Base-by-base conservation (phyloP, 2,329 filamentous ascomycete species). In the Coniochaeta hoffmannii region DNA sequence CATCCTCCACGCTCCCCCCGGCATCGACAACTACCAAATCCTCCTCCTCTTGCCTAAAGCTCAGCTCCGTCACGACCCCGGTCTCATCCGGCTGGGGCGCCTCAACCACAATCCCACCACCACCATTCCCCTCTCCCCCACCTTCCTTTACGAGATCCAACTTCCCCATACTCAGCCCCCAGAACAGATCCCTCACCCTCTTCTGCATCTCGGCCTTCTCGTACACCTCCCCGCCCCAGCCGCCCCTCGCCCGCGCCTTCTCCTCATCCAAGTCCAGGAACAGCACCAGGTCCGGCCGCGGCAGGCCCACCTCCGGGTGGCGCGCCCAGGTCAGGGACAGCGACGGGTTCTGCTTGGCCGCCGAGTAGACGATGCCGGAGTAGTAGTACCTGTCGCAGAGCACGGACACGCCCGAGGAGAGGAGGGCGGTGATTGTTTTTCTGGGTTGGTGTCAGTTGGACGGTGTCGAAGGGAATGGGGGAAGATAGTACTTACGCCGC, bases 331-430 rank as follows among this genome's bases (percentile, higher is more conserved):
- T 72, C 0, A 97, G 76, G 0, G 80, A 75, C 12, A 97, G 78
- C 1, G 76, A 70, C 0, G 86, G 82, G 62, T 89, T 90, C 46
- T 83, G 77, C 68, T 97, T 97, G 3, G 94, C 93, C 0, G 90
- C 90, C 24, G 87, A 90, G 74, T 97, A 99, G 52, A 97, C 90
- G 56, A 92, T 89, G 54, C 94, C 94, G 19, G 89, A 94, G 75
- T 96, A 93, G 69, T 95, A 96, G 74, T 97, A 99, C 50, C 94
- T 86, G 71, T 99, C 94, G 62, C 93, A 86, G 36, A 99, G 77
- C 31, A 99, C 79, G 0, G 84, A 94, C 19, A 79, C 85, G 9
- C 93, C 92, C 1, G 76, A 69, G 1, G 76, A 72, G 6, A 97
- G 70, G 6, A 81, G 73, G 1, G 71, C 56, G 17, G 75, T 66